Base-by-base conservation (phyloP, 2,329 filamentous ascomycete species). In the Colletotrichum cordylinicola region DNA sequence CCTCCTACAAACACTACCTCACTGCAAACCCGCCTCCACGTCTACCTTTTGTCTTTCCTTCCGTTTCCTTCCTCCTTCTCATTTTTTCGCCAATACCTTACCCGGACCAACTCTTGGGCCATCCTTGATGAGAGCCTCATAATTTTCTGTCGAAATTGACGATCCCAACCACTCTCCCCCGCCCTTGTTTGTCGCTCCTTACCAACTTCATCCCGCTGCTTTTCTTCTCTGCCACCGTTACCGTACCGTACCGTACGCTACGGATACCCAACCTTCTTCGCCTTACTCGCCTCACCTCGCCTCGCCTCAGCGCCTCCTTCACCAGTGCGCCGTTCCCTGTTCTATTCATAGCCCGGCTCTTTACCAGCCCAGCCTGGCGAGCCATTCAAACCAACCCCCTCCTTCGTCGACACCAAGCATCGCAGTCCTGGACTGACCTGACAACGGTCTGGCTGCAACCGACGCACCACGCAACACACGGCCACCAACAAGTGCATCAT, bases 281-380 rank as follows among this genome's bases (percentile, higher is more conserved):
- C 55, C 62, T 66, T 60, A 29, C 43, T 66, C 58, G 67, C 39
- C 39, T 43, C 39, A 18, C 35, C 43, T 56, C n/a, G 15, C 67
- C 43, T 58, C 65, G 37, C 39, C 71, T 65, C 62, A 31, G 62
- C 64, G 55, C 35, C 48, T 48, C 35, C 58, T 74, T 74, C 64
- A 37, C 70, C 70, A 69, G 62, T 56, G 60, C 61, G 37, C 71
- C 52, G 24, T 76, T 70, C 71, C 71, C 71, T 70, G 58, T 67
- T 76, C 74, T 75, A 76, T 75, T 76, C 74, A 76, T 76, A 76
- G 74, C 37, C 72, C 52, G 10, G 37, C 16, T 55, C 35, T 55
- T 72, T 58, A 24, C 62, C 70, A 68, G 70, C 73, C 64, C 70
- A 56, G 73, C 70, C 55, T 55, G 58, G 73, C 73, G 68, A 73